These are phyloP conservation scores for Phytopythium aichiense DNA, from an alignment of 352 stramenopile genomes.

Conservation along the genomic window DNA sequence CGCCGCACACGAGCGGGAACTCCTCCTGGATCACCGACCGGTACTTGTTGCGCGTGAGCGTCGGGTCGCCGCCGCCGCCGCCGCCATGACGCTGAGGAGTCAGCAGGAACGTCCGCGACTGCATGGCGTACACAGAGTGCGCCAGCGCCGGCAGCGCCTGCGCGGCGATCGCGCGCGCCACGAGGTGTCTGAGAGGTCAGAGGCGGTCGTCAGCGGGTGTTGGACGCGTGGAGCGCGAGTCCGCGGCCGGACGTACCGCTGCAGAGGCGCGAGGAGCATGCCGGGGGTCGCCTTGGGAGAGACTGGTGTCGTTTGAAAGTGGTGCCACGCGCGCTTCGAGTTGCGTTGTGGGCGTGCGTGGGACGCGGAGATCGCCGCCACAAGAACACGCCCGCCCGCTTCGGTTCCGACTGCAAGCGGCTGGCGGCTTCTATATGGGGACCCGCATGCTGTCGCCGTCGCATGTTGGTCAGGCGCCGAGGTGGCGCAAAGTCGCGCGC, in stretches of 20 bases:
- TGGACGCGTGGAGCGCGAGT: slow-evolving; percentile 42
- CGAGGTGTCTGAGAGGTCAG: slow-evolving; percentile 35
- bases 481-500: neutral
- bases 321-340: neutral
- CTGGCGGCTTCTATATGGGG: too few relatives aligned
- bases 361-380: neutral
- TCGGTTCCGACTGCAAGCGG: neutral
- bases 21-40: slow-evolving; percentile 54
- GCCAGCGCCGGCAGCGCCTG: slow-evolving; percentile 36
- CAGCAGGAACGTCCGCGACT: neutral
- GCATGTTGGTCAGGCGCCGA: neutral
- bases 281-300: neutral
- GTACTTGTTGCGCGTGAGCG: slow-evolving; percentile 72
- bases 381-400: neutral
- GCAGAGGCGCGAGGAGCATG: slow-evolving; percentile 1
- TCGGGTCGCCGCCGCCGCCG: slow-evolving; percentile 16
- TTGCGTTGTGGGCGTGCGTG: neutral
- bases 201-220: slow-evolving; percentile 62
- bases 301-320: neutral
- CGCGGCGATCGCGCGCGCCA: slow-evolving; percentile 57
- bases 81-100: neutral
- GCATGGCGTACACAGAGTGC: too few relatives aligned
- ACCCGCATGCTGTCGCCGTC: neutral
- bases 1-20: slow-evolving; percentile 52
- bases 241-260: slow-evolving; percentile 21